These are phyloP conservation scores for Heterobasidion occidentale DNA, from an alignment of 1,284 basidiomycete species.

Conservation along the genomic window DNA sequence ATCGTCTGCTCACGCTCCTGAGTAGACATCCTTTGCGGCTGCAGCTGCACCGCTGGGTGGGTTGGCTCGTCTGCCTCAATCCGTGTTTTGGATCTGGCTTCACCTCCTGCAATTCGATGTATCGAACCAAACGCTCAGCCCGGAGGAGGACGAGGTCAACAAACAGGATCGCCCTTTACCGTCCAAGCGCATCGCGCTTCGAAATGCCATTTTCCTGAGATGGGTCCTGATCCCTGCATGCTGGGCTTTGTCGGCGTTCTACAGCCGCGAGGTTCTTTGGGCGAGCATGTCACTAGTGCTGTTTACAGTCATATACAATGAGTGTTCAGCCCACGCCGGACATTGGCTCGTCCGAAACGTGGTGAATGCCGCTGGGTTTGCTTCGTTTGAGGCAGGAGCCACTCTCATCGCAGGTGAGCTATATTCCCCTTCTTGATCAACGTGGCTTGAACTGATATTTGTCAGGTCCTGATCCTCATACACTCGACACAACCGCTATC, in stretches of 20 bases:
- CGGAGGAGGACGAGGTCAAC: slow-evolving; percentile 33
- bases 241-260: slow-evolving; percentile 21
- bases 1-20: neutral
- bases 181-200: slow-evolving; percentile 27
- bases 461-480: neutral
- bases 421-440: slow-evolving; percentile 2
- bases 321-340: slow-evolving; percentile 22
- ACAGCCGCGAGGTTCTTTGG: slow-evolving; percentile 20
- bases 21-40: slow-evolving; percentile 27
- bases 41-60: slow-evolving; percentile 23
- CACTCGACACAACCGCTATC: neutral
- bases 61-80: slow-evolving; percentile 16
- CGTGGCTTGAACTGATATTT: neutral
- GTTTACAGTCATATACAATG: slow-evolving; percentile 27
- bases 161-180: slow-evolving; percentile 38
- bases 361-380: slow-evolving; percentile 31
- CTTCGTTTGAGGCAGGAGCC: slow-evolving; percentile 28
- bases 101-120: slow-evolving; percentile 34
- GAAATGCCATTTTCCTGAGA: slow-evolving; percentile 23
- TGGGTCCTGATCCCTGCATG: slow-evolving; percentile 28
- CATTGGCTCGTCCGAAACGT: slow-evolving; percentile 29
- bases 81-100: slow-evolving; percentile 33
- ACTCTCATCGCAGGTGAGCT: slow-evolving; percentile 27
- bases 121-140: slow-evolving; percentile 33
- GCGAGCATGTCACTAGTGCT: slow-evolving; percentile 24